Evolutionary conservation across 495 filamentous ascomycete genomes (phyloP).

Genomic region (Talaromyces trachyspermus): DNA sequence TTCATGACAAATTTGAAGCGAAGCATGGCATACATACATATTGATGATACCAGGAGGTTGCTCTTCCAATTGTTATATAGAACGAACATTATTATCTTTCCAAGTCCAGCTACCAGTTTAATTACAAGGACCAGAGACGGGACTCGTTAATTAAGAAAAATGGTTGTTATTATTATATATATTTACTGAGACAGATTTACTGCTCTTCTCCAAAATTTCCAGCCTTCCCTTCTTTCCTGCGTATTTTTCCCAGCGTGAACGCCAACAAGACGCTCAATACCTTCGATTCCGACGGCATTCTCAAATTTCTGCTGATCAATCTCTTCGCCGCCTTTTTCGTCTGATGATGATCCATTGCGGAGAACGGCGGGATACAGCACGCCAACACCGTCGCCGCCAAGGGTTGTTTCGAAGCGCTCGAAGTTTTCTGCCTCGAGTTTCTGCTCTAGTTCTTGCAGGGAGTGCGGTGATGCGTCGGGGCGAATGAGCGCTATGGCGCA

Average conservation of each 20-base stretch:
- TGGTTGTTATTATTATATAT: no score
- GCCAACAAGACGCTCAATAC: slow-evolving; percentile 61
- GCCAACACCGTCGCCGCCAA: slow-evolving; percentile 80
- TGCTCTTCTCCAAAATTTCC: slow-evolving; percentile 84
- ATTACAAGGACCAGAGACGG: no score
- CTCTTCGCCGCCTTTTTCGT: slow-evolving; percentile 61
- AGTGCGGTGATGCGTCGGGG: slow-evolving; percentile 23
- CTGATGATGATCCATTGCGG: slow-evolving; percentile 44
- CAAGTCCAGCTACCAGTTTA: no score
- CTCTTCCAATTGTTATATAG: no score
- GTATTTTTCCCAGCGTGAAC: slow-evolving; percentile 55
- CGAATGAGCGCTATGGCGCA: slow-evolving; percentile 77
- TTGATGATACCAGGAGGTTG: no score
- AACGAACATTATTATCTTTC: no score
- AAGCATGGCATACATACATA: no score
- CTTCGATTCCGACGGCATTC: slow-evolving; percentile 63
- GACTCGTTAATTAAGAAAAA: no score
- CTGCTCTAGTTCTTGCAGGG: slow-evolving; percentile 40
- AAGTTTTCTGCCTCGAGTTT: slow-evolving; percentile 64
- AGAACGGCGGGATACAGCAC: slow-evolving; percentile 75
- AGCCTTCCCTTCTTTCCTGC: slow-evolving; percentile 66
- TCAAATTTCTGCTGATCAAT: slow-evolving; percentile 80
- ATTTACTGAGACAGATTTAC: background rate
- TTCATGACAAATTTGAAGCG: no score
- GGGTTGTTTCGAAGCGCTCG: slow-evolving; percentile 65